Conservation (phyloP, 2,329 filamentous ascomycete species). For the Emergomyces pasteurianus region DNA sequence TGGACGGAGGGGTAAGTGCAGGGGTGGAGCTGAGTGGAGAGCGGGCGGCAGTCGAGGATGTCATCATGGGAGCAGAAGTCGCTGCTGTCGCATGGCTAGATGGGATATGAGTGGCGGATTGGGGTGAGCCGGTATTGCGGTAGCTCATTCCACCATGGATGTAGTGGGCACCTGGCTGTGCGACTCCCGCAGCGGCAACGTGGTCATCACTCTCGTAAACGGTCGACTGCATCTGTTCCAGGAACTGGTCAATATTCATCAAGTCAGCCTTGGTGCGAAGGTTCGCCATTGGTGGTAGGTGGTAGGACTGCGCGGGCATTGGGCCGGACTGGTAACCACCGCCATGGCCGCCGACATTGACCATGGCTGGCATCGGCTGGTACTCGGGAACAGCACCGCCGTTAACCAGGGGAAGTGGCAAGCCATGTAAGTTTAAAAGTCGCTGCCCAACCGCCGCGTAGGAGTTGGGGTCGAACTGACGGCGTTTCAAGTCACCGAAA, state of each 20-base stretch:
- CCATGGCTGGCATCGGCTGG: constrained; percentile 40
- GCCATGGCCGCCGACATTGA: constrained; percentile 42
- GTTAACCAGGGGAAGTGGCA: constrained; percentile 50
- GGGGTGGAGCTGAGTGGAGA: constrained; percentile 44
- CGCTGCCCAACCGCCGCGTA: constrained; percentile 86
- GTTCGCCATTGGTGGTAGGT: constrained; percentile 74
- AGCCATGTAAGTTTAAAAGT: constrained; percentile 66
- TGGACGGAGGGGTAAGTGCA: constrained; percentile 50
- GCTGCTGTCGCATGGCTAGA: constrained; percentile 29
- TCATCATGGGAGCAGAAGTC: constrained; percentile 29
- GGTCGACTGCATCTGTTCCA: constrained; percentile 91
- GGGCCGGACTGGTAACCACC: constrained; percentile 45
- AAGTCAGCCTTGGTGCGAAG: constrained; percentile 88
- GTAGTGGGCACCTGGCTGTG: constrained; percentile 60
- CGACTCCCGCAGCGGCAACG: constrained; percentile 64
- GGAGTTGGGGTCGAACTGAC: constrained; percentile 76
- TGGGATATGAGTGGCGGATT: constrained; percentile 27
- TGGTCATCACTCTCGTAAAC: constrained; percentile 88
- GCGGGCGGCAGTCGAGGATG: constrained; percentile 28
- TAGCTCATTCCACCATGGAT: constrained; percentile 41
- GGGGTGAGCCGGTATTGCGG: constrained; percentile 47
- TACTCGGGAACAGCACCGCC: constrained; percentile 41
- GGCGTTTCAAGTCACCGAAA: constrained; percentile 84
- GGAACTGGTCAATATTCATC: constrained; percentile 83
- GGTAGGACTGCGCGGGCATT: constrained; percentile 65